phyloP scores from a whole-genome alignment of 1,139 yeast genomes.

The Geotrichum europaeum region DNA sequence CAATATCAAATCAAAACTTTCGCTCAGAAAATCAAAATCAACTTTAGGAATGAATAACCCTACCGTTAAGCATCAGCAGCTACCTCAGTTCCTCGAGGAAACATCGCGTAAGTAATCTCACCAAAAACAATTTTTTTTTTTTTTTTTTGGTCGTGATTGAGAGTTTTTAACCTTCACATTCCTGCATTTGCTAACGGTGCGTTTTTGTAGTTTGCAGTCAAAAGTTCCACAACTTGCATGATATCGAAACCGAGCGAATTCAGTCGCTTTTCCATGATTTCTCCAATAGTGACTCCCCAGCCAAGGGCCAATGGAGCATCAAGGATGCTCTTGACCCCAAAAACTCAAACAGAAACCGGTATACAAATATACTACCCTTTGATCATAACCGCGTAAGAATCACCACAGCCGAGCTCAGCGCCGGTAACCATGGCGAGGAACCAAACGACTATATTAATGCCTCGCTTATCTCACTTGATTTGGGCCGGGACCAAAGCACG shows the following conservation, averaged over 20 bases:
- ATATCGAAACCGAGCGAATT: conserved; percentile 6
- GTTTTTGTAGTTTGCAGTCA: neutral
- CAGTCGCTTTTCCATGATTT: neutral
- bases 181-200: neutral
- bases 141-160: neutral
- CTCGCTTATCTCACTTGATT: conserved; percentile 34
- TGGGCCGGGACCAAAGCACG: conserved; percentile 28
- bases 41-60: neutral
- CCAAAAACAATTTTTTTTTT: neutral
- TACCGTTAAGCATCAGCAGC: neutral
- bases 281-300: neutral
- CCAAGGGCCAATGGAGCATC: conserved; percentile 4
- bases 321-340: neutral
- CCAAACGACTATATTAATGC: conserved; percentile 46
- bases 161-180: neutral
- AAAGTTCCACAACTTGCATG: conserved; percentile 8
- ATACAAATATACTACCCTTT: conserved; percentile 50
- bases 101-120: neutral
- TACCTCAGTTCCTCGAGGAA: conserved; percentile 6
- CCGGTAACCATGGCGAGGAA: neutral
- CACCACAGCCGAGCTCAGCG: conserved; percentile 29
- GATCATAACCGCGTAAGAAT: conserved; percentile 50
- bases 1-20: neutral
- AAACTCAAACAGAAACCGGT: conserved; percentile 8
- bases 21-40: neutral